Evolutionary conservation across 2,329 filamentous ascomycete species (phyloP), one percentile per base, ranked within the genome.

Genomic region (Aureobasidium melanogenum): DNA sequence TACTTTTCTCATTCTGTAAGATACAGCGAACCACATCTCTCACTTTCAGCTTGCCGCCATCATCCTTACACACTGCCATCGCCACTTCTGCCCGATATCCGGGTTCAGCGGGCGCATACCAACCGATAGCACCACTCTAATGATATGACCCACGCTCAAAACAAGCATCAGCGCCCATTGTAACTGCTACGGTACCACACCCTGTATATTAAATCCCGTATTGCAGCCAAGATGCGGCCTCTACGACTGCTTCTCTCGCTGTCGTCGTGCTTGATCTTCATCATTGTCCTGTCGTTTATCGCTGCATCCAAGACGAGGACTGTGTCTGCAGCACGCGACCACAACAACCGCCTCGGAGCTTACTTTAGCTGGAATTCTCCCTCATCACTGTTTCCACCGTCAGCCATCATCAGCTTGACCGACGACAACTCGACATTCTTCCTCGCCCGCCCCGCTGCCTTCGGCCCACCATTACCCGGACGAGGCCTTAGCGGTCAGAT

Each of bases 351-450:
- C 47, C 65, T 70, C 64, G 67, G 66, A 61, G 69, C 78, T 34
- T 71, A 77, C 64, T 80, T 79, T 68, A 78, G 76, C 63, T 80
- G 79, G 72, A 75, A 76, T n/a, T 75, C 75, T 10, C 79, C 92
- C 0, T 89, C 92, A 65, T 91, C 90, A 22, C 84, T 99, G 24
- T 99, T 99, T 72, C 92, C 93, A 5, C 92, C 92, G 3, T 96
- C 94, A 66, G 94, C 94, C 51, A 89, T 95, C 69, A 97, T 99
- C 72, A 96, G 90, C 73, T 82, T 99, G 64, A 96, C 92, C 70
- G 91, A 97, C 74, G 94, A 99, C 75, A 99, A 99, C 75, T 96
- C 91, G 67, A 99, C 94, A 14, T 96, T 95, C 67, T 99, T 99
- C 76, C 82, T 96, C 60, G 92, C 94, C 46, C 83, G 94, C 52